Conservation (phyloP, 2,329 filamentous ascomycete species). For the Neonectria magnoliae region DNA sequence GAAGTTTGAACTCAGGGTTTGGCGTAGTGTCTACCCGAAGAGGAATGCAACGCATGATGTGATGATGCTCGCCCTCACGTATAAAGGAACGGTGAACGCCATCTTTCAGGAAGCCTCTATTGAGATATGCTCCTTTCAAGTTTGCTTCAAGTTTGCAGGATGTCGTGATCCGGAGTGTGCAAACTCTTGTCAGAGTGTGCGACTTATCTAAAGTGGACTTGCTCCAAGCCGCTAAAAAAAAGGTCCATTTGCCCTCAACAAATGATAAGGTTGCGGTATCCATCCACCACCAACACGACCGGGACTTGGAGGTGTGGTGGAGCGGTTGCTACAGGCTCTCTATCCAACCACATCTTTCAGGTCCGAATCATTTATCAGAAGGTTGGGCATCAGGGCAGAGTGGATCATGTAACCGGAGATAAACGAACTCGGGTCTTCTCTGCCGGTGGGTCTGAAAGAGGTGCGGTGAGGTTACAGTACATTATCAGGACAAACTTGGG, state of each 20-base stretch:
- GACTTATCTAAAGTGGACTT: constrained; percentile 25
- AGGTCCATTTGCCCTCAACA: constrained; percentile 11
- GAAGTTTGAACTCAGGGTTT: accelerated
- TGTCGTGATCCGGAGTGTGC: background rate
- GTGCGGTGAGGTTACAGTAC: constrained; percentile 12
- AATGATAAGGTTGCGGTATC: constrained; percentile 18
- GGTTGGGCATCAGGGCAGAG: constrained; percentile 1
- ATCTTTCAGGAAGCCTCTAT: background rate
- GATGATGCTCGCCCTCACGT: constrained; percentile 43
- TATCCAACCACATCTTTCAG: constrained; percentile 4
- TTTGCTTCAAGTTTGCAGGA: background rate
- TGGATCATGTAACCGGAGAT: constrained; percentile 8
- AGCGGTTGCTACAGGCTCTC: background rate
- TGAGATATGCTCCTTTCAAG: background rate
- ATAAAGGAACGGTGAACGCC: constrained; percentile 38
- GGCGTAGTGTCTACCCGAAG: constrained; percentile 39
- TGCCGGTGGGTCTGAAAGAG: constrained; percentile 9
- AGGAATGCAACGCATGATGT: constrained; percentile 47
- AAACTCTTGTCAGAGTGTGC: constrained; percentile 12
- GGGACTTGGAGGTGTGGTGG: constrained; percentile 12
- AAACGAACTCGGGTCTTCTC: background rate
- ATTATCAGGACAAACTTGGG: background rate
- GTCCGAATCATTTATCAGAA: background rate
- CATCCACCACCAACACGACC: constrained; percentile 13
- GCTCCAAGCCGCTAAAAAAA: constrained; percentile 7